Evolutionary conservation across 371 early-diverging fungal genomes (phyloP), one percentile per base, ranked within the genome.

Genomic region (Catenaria anguillulae): DNA sequence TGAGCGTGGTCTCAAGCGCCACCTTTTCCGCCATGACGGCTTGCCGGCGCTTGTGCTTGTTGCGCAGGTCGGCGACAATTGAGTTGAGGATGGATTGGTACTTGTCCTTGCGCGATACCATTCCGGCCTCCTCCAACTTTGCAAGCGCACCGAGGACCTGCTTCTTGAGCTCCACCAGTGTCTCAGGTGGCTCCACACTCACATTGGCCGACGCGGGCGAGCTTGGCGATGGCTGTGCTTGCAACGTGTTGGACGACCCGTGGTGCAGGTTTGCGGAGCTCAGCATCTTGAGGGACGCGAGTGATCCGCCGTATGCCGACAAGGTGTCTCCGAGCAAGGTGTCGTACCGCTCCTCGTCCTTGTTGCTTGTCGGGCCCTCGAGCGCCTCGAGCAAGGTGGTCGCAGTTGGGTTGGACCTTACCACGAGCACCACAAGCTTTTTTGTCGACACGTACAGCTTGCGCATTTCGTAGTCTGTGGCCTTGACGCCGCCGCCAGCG

Each of bases 371-470:
- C 0, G 84, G 77, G 4, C 81, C 75, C 62, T 86, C 83, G 24
- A 98, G 74, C 36, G 96, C 85, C 60, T 89, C 88, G 40, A 87
- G 76, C 29, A 98, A 71, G 63, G 80, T 84, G 36, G 68, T 70
- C 3, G 95, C 97, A 19, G 31, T 26, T 13, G 77, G 75, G 69
- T 94, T 90, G 33, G 94, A 80, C 34, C 83, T 82, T 61, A 97
- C 77, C 33, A 94, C 82, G 45, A 83, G 78, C 43, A 90, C 70
- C 26, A 92, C 80, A 59, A 85, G 77, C 29, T 93, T 85, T 73
- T 97, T 98, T 31, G 97, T 88, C 66, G 93, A 92, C 23, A 83
- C 77, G 52, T 92, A 78, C 33, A 95, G 71, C 24, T 86, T 83
- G 56, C 85, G 82, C 37, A 82, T 67, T 19, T 78, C 79, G 6